Evolutionary conservation across 805 yeast genomes (phyloP).

Genomic region (Citeromyces nyonsensis): DNA sequence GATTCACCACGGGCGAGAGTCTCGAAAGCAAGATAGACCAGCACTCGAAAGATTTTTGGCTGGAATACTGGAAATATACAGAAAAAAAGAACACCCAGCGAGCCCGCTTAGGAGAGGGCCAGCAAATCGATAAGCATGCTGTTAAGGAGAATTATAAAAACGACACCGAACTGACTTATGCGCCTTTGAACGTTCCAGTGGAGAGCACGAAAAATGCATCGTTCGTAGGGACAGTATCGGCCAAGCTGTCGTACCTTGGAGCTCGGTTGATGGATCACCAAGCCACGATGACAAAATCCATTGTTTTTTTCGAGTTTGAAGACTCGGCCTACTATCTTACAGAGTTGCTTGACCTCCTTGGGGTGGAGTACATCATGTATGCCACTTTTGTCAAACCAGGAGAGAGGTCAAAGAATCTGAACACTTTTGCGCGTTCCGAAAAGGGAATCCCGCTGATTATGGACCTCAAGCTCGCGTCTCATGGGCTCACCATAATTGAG

Average conservation of each 20-base stretch:
- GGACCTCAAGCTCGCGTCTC: slow-evolving; percentile 56
- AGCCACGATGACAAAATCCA: slow-evolving; percentile 26
- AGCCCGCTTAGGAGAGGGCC: slow-evolving; percentile 19
- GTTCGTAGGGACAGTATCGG: slow-evolving; percentile 46
- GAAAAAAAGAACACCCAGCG: slow-evolving; percentile 19
- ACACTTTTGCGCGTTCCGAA: slow-evolving; percentile 27
- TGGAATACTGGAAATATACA: slow-evolving; percentile 29
- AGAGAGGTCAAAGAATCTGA: slow-evolving; percentile 35
- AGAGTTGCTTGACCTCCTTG: slow-evolving; percentile 46
- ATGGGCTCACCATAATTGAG: slow-evolving; percentile 51
- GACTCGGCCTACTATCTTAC: slow-evolving; percentile 56
- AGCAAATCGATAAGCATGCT: slow-evolving; percentile 15
- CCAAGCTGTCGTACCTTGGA: slow-evolving; percentile 46
- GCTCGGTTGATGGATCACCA: slow-evolving; percentile 40
- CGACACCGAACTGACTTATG: slow-evolving; percentile 9
- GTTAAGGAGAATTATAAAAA: slow-evolving; percentile 5
- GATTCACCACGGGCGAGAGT: slow-evolving; percentile 20
- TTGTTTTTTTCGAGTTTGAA: slow-evolving; percentile 58
- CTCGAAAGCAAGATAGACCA: slow-evolving; percentile 16
- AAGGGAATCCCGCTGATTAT: slow-evolving; percentile 42
- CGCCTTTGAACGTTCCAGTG: slow-evolving; percentile 8
- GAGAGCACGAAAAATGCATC: slow-evolving; percentile 15
- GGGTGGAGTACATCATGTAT: slow-evolving; percentile 45
- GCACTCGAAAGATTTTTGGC: slow-evolving; percentile 33
- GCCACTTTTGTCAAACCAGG: slow-evolving; percentile 38